Percentiles rank a stretch among this genome's conserved stretches.
These are phyloP conservation scores for Polychaeton citri DNA, from an alignment of 2,329 filamentous ascomycete genomes.

Conservation along the genomic window DNA sequence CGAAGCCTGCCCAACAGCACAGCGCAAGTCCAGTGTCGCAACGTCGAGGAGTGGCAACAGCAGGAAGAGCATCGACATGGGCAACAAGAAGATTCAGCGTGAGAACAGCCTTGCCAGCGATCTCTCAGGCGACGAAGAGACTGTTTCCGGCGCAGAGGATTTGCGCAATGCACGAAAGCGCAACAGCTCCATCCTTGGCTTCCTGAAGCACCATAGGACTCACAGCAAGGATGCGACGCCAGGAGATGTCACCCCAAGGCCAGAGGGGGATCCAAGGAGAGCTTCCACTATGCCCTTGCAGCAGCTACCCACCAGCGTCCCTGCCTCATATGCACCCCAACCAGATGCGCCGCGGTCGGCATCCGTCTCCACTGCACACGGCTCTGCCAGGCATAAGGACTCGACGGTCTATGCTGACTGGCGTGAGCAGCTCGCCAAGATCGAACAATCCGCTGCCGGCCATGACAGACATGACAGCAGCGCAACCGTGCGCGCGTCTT, in stretches of 20 bases:
- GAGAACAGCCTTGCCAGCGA: not conserved
- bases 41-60: not conserved
- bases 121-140: not conserved
- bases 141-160: conserved; percentile 12
- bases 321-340: conserved; percentile 5
- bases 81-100: not conserved
- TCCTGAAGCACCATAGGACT: conserved; percentile 10
- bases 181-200: conserved; percentile 14
- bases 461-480: not conserved
- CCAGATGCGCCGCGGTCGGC: conserved; percentile 2
- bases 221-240: not conserved
- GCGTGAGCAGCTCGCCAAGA: not conserved
- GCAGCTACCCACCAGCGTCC: conserved; percentile 3
- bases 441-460: conserved; percentile 1
- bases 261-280: conserved; percentile 9
- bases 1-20: conserved; percentile 4
- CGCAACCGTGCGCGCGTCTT: not conserved
- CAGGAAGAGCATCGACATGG: not conserved
- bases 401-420: not conserved
- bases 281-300: conserved; percentile 1
- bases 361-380: not conserved
- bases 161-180: conserved; percentile 9
- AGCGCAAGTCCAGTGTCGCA: not conserved
- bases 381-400: not conserved
- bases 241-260: conserved; percentile 4